These are phyloP conservation scores for Tricholoma matsutake DNA, from an alignment of 768 basidiomycete genomes.

Conservation along the genomic window DNA sequence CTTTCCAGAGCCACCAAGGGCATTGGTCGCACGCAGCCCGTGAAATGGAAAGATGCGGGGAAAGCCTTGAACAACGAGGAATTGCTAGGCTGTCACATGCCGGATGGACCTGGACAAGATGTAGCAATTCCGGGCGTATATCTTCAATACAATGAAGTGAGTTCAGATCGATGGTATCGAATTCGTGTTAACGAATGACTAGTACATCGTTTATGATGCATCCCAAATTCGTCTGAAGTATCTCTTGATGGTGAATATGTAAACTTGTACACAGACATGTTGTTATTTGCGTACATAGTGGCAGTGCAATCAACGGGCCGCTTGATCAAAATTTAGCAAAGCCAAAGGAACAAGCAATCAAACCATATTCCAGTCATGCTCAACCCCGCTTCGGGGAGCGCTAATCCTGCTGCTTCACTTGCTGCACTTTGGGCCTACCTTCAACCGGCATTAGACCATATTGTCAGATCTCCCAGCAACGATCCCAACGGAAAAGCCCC, in stretches of 20 bases:
- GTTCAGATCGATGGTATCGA: conserved; percentile 7
- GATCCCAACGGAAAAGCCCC: conserved; percentile 57
- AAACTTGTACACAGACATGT: conserved; percentile 2
- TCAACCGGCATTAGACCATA: conserved; percentile 72
- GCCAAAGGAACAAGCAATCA: conserved; percentile 27
- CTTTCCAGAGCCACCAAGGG: conserved; percentile 50
- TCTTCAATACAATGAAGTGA: conserved; percentile 58
- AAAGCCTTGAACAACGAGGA: conserved; percentile 44
- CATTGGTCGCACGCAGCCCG: conserved; percentile 49
- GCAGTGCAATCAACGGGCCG: background rate
- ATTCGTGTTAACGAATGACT: background rate
- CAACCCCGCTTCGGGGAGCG: conserved; percentile 59
- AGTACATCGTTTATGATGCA: conserved; percentile 63
- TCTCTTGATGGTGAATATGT: conserved; percentile 54
- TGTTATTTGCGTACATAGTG: background rate
- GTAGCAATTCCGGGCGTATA: conserved; percentile 24
- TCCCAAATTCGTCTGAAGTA: conserved; percentile 58
- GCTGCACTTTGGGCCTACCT: conserved; percentile 74
- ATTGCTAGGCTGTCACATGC: conserved; percentile 56
- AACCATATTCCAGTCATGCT: conserved; percentile 33
- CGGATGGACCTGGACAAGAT: conserved; percentile 44
- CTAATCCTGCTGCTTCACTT: conserved; percentile 72
- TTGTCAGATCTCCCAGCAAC: conserved; percentile 67
- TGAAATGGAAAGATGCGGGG: conserved; percentile 59
- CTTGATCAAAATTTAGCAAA: background rate